Conservation (phyloP, 257 asterid species). For the Eucommia ulmoides region DNA sequence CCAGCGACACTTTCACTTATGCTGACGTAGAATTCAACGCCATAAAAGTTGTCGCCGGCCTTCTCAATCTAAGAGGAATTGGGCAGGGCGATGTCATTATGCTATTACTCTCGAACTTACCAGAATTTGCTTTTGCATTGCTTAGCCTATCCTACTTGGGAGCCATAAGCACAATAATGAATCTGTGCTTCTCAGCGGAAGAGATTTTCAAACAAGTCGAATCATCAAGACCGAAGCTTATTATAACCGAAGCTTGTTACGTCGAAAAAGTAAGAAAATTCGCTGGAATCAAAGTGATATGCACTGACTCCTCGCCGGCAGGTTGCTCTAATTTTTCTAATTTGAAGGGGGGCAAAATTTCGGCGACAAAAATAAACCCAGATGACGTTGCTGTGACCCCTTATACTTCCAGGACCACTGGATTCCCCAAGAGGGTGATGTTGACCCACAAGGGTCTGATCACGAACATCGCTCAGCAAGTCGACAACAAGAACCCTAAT, state of each 20-base stretch:
- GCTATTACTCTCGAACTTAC: slow-evolving; percentile 60
- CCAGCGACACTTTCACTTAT: slow-evolving; percentile 35
- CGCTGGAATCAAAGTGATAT: slow-evolving; percentile 41
- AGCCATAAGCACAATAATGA: slow-evolving; percentile 51
- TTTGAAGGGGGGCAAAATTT: slow-evolving; percentile 25
- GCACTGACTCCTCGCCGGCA: slow-evolving; percentile 45
- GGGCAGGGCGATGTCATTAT: slow-evolving; percentile 48
- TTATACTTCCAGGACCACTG: slow-evolving; percentile 76
- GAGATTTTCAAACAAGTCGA: slow-evolving; percentile 63
- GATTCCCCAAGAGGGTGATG: slow-evolving; percentile 68
- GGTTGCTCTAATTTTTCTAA: slow-evolving; percentile 40
- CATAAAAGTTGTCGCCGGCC: slow-evolving; percentile 55
- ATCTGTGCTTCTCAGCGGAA: slow-evolving; percentile 43
- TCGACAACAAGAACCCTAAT: slow-evolving; percentile 80
- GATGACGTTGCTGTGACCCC: slow-evolving; percentile 67
- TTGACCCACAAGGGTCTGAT: slow-evolving; percentile 64
- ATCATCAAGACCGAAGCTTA: slow-evolving; percentile 36
- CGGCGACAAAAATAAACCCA: slow-evolving; percentile 26
- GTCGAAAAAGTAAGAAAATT: slow-evolving; percentile 39
- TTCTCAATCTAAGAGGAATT: slow-evolving; percentile 39
- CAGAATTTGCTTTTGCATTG: slow-evolving; percentile 68
- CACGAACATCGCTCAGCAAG: slow-evolving; percentile 68
- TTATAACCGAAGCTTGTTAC: slow-evolving; percentile 59
- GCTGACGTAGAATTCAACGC: slow-evolving; percentile 43
- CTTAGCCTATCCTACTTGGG: slow-evolving; percentile 73